These are phyloP conservation scores for Fusarium setosum DNA, from an alignment of 2,329 filamentous ascomycete genomes.

Conservation along the genomic window DNA sequence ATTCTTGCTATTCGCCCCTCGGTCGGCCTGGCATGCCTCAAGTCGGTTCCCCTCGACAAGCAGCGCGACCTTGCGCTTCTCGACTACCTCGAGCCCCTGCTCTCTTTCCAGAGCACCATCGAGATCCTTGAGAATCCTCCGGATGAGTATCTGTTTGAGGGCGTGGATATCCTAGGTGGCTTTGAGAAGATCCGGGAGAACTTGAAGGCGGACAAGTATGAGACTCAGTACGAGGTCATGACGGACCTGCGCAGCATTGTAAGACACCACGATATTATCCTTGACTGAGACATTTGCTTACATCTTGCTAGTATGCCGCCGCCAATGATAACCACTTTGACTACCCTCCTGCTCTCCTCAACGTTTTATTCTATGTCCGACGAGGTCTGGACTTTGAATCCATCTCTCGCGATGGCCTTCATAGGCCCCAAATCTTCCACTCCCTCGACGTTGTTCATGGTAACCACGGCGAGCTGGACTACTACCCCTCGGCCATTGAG, in stretches of 20 bases:
- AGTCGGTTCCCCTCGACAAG: conserved; percentile 40
- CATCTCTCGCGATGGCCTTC: conserved; percentile 30
- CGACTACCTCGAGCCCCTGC: conserved; percentile 32
- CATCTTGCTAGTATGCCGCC: conserved; percentile 27
- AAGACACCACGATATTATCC: neutral
- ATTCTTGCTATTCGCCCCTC: conserved; percentile 32
- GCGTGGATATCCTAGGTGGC: conserved; percentile 37
- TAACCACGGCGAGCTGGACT: conserved; percentile 26
- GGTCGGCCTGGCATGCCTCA: conserved; percentile 37
- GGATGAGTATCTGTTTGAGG: conserved; percentile 36
- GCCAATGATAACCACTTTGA: conserved; percentile 40
- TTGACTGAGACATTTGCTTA: neutral
- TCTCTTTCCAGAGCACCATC: conserved; percentile 38
- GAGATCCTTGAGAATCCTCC: conserved; percentile 38
- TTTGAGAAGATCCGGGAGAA: conserved; percentile 29
- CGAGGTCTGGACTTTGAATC: conserved; percentile 27
- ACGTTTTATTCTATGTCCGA: conserved; percentile 29
- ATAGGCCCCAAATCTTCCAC: conserved; percentile 33
- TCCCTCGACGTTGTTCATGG: conserved; percentile 25
- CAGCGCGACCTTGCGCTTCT: conserved; percentile 37
- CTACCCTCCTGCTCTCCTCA: conserved; percentile 39
- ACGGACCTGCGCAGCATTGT: conserved; percentile 37
- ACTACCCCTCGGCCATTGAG: conserved; percentile 36
- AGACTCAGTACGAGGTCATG: conserved; percentile 40
- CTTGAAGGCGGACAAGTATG: conserved; percentile 30